Conservation (phyloP, 2,329 filamentous ascomycete genomes). For the Penicillium sp. region DNA sequence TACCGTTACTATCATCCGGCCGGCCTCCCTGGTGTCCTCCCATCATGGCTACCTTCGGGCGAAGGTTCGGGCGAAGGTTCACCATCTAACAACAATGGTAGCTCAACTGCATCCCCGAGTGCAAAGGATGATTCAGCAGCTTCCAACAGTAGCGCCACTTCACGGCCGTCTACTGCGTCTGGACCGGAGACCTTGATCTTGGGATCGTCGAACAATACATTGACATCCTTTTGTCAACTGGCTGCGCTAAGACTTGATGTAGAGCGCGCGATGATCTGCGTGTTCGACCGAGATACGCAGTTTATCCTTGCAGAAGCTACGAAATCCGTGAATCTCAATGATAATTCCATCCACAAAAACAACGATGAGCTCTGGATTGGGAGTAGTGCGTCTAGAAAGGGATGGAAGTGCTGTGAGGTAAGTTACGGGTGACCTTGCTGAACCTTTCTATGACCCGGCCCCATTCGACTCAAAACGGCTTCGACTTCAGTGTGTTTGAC, state of each 20-base stretch:
- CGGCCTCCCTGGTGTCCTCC: constrained; percentile 5
- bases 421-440: constrained; percentile 7
- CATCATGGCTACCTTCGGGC: constrained; percentile 13
- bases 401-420: constrained; percentile 35
- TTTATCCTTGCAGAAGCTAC: constrained; percentile 51
- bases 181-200: constrained; percentile 26
- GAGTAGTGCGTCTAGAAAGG: constrained; percentile 29
- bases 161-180: constrained; percentile 13
- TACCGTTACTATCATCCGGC: constrained; percentile 39
- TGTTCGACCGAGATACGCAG: constrained; percentile 47
- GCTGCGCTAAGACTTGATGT: constrained; percentile 34
- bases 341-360: constrained; percentile 31
- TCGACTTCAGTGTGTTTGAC: background rate
- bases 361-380: constrained; percentile 31
- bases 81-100: constrained; percentile 1
- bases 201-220: constrained; percentile 31
- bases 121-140: constrained; percentile 9
- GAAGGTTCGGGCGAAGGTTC: constrained; percentile 9
- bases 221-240: constrained; percentile 36
- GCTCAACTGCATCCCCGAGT: constrained; percentile 1
- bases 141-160: constrained; percentile 9
- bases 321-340: constrained; percentile 36
- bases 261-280: constrained; percentile 37
- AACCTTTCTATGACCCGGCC: background rate
- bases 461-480: too few relatives aligned